Base-by-base conservation (phyloP, 2,329 filamentous ascomycete genomes). In the Penicillium concentricum region DNA sequence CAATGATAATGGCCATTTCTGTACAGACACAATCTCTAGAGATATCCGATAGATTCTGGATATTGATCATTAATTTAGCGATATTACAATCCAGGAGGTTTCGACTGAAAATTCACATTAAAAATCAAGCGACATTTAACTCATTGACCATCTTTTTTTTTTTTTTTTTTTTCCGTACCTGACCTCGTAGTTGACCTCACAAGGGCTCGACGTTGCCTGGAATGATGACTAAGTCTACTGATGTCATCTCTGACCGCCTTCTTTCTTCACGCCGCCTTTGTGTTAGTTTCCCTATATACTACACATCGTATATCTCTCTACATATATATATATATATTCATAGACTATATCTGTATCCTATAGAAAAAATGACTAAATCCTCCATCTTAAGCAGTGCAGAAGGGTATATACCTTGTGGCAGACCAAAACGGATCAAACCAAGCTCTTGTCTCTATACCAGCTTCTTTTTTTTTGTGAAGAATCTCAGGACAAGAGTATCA, bases 181-280 rank as follows among this genome's bases (percentile, higher is more conserved):
- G n/a, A n/a, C n/a, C n/a, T n/a, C n/a, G n/a, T n/a, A n/a, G n/a
- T n/a, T n/a, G n/a, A 24, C 22, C 22, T 26, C 24, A 28, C n/a
- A n/a, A n/a, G 8, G 28, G 28, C 28, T 28, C 28, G 28, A 32
- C 30, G 5, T 32, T 5, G 26, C 24, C 10, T 4, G 30, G 7
- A 9, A 42, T 24, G 48, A 44, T 28, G 12, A 32, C 12, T 32
- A 32, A 32, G 12, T 2, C 4, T 2, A 34, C n/a, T 56, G 54
- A 56, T 56, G 54, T 56, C 54, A 56, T 56, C 9, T 2, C 28
- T 51, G 26, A 56, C 54, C 54, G 54, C 54, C 54, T 35, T 41
- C 28, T 50, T 9, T 34, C 10, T 18, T 26, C 34, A 34, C 28
- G 15, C 54, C 54, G 54, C 47, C 48, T 46, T 52, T 12, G n/a